Base-by-base conservation (phyloP, 2,329 filamentous ascomycete genomes). In the Xylariales sp. region DNA sequence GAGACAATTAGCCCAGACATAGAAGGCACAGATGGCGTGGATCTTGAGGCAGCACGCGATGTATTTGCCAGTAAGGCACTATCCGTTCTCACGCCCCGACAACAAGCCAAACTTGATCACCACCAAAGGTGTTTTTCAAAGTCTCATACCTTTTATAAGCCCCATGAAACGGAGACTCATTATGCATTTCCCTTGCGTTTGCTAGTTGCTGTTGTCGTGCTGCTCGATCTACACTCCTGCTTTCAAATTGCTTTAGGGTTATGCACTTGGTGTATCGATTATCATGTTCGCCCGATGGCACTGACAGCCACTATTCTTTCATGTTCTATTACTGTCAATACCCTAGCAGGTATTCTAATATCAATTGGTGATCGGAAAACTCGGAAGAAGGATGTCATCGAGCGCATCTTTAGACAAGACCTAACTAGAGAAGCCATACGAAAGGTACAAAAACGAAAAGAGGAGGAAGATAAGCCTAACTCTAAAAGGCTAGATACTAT, bases 131-230 rank as follows among this genome's bases (percentile, higher is more conserved):
- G 90, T 53, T 85, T 93, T 53, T 74, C 83, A 54, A 88, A 84
- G 49, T 88, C 83, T 0, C 88, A 94, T 57, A 89, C 85, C 5
- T 94, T 91, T 60, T 94, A 94, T 69, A 90, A 90, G 52, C 87
- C 88, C 0, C 84, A 94, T 59, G 88, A 94, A 61, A 94, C 88
- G 0, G 70, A 78, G 23, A 94, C 88, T 0, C 88, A 94, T 56
- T 73, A 80, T 54, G 83, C 88, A 1, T 94, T 94, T 44, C 86
- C 88, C 0, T 67, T 90, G 1, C 72, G 75, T 21, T 69, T 88
- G 5, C 78, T 94, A 21, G 72, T 93, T 25, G 80, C 85, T 40
- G 81, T 91, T 41, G 83, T 91, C n/a, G 69, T 87, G 6, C 67
- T 94, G 3, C 72, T 93, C 4, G 88, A 94, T 57, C 82, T 76